A percentile compares a stretch with the other conserved stretches of the same genome.
These are phyloP conservation scores for Pythium biforme DNA, from an alignment of 352 stramenopile species.

Conservation along the genomic window DNA sequence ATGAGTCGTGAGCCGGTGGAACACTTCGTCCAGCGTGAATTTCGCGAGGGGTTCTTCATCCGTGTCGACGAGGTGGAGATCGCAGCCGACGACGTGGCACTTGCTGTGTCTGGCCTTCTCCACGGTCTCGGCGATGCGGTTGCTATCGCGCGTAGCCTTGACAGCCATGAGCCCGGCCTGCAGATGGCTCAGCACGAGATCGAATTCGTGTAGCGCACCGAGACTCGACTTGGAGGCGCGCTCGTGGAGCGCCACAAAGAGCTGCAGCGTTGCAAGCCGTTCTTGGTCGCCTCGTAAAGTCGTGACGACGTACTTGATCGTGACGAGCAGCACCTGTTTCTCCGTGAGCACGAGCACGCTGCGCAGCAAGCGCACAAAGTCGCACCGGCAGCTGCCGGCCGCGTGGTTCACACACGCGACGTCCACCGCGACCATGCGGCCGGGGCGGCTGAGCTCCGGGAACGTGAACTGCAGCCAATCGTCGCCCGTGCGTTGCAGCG, in stretches of 20 bases:
- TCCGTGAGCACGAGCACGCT: neutral
- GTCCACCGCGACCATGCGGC: neutral
- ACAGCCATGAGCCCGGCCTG: slow-evolving; percentile 47
- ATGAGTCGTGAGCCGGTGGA: slow-evolving; percentile 62
- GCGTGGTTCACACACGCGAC: slow-evolving; percentile 5
- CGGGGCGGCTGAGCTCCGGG: slow-evolving; percentile 13
- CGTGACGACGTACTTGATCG: slow-evolving; percentile 47
- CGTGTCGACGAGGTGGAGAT: slow-evolving; percentile 37
- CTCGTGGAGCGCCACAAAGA: slow-evolving; percentile 46
- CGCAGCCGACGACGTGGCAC: slow-evolving; percentile 70
- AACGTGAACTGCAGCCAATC: slow-evolving; percentile 9
- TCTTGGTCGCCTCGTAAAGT: neutral
- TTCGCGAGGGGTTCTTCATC: slow-evolving; percentile 12
- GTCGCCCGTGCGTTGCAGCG: neutral
- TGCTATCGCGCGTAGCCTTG: neutral
- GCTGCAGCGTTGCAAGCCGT: slow-evolving; percentile 46
- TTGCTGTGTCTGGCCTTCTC: slow-evolving; percentile 36
- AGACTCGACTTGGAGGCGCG: slow-evolving; percentile 18
- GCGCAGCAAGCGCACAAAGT: neutral
- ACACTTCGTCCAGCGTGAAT: slow-evolving; percentile 65
- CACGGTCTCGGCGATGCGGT: slow-evolving; percentile 17
- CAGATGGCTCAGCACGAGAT: slow-evolving; percentile 58
- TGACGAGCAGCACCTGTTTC: slow-evolving; percentile 24
- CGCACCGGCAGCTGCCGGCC: slow-evolving; percentile 10
- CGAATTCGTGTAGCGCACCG: slow-evolving; percentile 50